Evolutionary conservation across 805 yeast species (phyloP).

Genomic region (Schwanniomyces polymorphus): DNA sequence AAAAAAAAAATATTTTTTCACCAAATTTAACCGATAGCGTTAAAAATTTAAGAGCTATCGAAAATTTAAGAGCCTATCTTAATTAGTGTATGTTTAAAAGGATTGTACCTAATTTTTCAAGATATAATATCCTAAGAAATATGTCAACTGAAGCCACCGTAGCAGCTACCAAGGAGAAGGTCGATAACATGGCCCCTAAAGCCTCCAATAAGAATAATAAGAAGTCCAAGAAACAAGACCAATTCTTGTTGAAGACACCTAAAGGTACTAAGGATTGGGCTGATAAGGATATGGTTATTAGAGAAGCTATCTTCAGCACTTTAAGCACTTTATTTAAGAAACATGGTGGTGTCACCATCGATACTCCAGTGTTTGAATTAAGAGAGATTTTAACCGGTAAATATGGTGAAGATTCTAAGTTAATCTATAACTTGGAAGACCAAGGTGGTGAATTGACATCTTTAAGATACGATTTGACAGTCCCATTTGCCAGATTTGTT

Average conservation of each 20-base stretch:
- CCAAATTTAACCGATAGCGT: background rate
- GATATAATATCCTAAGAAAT: conserved; percentile 7
- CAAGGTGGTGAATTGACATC: conserved; percentile 99
- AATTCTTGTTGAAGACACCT: conserved; percentile 87
- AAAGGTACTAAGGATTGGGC: conserved; percentile 99
- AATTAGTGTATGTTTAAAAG: conserved; percentile 14
- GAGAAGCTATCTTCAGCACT: conserved; percentile 81
- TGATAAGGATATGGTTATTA: conserved; percentile 93
- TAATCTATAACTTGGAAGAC: conserved; percentile 93
- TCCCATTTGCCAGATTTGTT: conserved; percentile 95
- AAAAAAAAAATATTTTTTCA: background rate
- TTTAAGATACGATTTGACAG: conserved; percentile 93
- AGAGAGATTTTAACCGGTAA: conserved; percentile 95
- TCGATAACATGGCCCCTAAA: conserved; percentile 1
- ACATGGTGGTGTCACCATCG: conserved; percentile 98
- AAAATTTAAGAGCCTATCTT: background rate
- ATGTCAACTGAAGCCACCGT: conserved; percentile 14
- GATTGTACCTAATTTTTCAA: conserved; percentile 5
- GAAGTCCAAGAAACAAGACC: conserved; percentile 47
- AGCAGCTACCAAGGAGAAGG: conserved; percentile 4
- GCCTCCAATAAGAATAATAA: conserved; percentile 18
- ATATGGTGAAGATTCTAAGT: conserved; percentile 97
- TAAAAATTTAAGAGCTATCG: background rate
- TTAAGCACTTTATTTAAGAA: conserved; percentile 78
- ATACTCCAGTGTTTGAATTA: conserved; percentile 96